These are phyloP conservation scores for Sordariomycetes sp. DNA, from an alignment of 2,329 filamentous ascomycete species.

Conservation along the genomic window DNA sequence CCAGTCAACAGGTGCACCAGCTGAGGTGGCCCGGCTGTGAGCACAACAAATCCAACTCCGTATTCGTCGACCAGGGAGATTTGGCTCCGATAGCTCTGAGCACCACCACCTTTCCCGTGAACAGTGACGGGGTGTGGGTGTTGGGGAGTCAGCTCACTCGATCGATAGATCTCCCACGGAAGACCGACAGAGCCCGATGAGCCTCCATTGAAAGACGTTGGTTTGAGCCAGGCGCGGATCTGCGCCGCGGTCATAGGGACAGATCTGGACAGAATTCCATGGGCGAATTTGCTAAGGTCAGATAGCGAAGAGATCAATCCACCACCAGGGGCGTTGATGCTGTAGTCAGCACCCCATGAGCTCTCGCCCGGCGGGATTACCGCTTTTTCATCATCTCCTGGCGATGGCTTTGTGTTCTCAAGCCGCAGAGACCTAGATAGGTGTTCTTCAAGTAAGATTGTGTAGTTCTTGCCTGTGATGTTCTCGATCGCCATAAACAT, in stretches of 20 bases:
- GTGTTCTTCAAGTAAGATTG: constrained; percentile 12
- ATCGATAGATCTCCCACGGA: constrained; percentile 26
- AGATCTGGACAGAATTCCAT: constrained; percentile 17
- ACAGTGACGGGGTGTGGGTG: constrained; percentile 21
- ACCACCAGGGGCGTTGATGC: constrained; percentile 19
- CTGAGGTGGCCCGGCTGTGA: constrained; percentile 19
- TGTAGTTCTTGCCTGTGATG: constrained; percentile 17
- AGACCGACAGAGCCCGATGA: constrained; percentile 20
- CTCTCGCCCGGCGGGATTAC: constrained; percentile 22
- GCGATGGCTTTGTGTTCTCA: constrained; percentile 12
- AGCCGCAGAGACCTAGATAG: constrained; percentile 10
- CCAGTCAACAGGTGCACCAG: constrained; percentile 16
- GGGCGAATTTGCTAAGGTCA: constrained; percentile 18
- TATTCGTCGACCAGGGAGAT: constrained; percentile 24
- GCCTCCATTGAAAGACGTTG: constrained; percentile 18
- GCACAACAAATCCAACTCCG: constrained; percentile 17
- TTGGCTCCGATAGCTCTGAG: constrained; percentile 23
- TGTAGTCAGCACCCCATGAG: constrained; percentile 24
- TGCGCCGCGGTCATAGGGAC: constrained; percentile 13
- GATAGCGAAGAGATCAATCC: constrained; percentile 23
- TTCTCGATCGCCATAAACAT: constrained; percentile 23
- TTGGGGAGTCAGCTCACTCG: constrained; percentile 11
- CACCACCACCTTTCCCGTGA: constrained; percentile 23
- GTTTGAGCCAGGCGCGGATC: constrained; percentile 24
- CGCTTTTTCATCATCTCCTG: constrained; percentile 17